Conservation (phyloP, 495 filamentous ascomycete species). For the Penicillium goetzii region DNA sequence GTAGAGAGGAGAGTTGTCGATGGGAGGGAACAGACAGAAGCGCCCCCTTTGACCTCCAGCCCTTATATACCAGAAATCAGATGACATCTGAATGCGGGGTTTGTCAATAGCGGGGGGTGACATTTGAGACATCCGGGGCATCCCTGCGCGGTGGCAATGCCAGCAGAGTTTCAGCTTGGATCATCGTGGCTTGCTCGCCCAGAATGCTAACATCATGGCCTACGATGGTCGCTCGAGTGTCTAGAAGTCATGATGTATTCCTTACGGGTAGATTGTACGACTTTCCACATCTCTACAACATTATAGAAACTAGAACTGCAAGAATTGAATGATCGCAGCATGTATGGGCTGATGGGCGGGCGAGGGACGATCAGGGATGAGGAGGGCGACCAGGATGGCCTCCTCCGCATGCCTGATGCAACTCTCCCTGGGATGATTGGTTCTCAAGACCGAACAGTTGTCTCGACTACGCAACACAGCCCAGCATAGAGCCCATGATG, state of each 20-base stretch:
- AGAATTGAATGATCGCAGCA: not conserved
- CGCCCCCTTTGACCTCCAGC: not conserved
- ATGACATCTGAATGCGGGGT: conserved; percentile 34
- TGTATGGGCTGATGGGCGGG: conserved; percentile 16
- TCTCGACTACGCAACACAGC: conserved; percentile 2
- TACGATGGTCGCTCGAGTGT: not conserved
- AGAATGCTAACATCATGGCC: not conserved
- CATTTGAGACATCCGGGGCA: conserved; percentile 28
- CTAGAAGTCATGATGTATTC: not conserved
- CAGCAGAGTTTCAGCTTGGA: conserved; percentile 20
- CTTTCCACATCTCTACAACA: not conserved
- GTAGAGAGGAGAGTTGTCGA: conserved; percentile 20
- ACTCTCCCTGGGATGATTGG: conserved; percentile 12
- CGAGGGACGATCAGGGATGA: conserved; percentile 12
- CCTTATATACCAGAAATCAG: conserved; percentile 32
- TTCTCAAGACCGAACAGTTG: not conserved
- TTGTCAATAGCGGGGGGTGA: conserved; percentile 27
- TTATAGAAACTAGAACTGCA: not conserved
- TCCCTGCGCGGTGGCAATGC: conserved; percentile 20
- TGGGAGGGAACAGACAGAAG: conserved; percentile 1
- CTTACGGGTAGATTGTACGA: not conserved
- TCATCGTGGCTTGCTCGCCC: conserved; percentile 4
- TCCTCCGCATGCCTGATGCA: conserved; percentile 13
- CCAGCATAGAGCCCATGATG: conserved; percentile 11
- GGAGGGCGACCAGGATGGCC: conserved; percentile 15